These are phyloP conservation scores for Amborella trichopoda DNA, from an alignment of 164 flowering plant genomes.

Conservation along the genomic window DNA sequence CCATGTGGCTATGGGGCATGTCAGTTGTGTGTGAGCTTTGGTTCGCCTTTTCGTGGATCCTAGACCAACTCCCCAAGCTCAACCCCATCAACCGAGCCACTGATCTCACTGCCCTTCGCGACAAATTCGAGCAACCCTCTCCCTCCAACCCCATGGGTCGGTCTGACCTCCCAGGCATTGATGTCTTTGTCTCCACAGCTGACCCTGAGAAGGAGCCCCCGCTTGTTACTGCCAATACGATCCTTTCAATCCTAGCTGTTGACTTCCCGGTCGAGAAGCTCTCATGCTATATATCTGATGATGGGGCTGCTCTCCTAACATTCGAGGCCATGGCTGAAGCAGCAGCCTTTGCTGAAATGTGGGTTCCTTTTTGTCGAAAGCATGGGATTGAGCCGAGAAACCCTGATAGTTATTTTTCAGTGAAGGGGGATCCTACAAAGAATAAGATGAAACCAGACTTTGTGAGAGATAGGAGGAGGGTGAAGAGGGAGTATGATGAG, in stretches of 20 bases:
- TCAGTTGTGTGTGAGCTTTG: conserved; percentile 77
- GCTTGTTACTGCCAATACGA: conserved; percentile 54
- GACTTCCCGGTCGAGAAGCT: conserved; percentile 66
- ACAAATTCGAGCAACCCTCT: conserved; percentile 59
- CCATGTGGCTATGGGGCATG: conserved; percentile 84
- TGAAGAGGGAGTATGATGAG: conserved; percentile 78
- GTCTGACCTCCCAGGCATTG: conserved; percentile 86
- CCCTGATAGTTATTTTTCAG: conserved; percentile 55
- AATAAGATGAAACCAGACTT: conserved; percentile 57
- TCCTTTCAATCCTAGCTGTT: conserved; percentile 44
- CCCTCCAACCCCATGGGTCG: conserved; percentile 51
- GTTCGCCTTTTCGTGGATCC: conserved; percentile 89
- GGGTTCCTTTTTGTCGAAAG: conserved; percentile 81
- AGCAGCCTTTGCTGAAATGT: conserved; percentile 36
- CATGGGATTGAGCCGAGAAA: conserved; percentile 70
- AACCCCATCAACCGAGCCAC: conserved; percentile 71
- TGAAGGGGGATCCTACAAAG: conserved; percentile 58
- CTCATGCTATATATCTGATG: conserved; percentile 55
- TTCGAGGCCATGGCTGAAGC: conserved; percentile 73
- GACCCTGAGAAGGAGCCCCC: conserved; percentile 82
- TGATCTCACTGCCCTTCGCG: conserved; percentile 62
- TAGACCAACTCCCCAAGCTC: conserved; percentile 79
- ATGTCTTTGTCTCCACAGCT: conserved; percentile 80
- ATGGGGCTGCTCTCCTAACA: conserved; percentile 55
- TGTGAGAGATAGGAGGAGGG: conserved; percentile 66